A percentile compares a stretch with the other conserved stretches of the same genome.
These are phyloP conservation scores for Isoetes taiwanensis DNA, from an alignment of 75 land plant species.

Conservation along the genomic window DNA sequence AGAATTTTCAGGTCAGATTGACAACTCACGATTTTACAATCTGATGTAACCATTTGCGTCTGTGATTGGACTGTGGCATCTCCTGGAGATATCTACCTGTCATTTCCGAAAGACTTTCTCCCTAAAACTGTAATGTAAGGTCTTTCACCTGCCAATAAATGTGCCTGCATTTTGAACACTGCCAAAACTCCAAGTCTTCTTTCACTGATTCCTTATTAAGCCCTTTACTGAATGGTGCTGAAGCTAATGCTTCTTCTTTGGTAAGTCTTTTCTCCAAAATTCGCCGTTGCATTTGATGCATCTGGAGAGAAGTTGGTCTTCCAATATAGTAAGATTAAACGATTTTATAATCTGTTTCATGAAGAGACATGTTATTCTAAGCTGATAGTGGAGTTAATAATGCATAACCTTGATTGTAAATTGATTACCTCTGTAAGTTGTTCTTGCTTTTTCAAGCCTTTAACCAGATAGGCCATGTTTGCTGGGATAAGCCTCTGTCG, in stretches of 20 bases:
- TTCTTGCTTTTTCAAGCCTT: neutral
- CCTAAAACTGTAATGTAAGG: no score
- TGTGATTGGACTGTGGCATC: no score
- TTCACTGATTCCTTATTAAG: neutral
- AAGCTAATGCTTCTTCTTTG: neutral
- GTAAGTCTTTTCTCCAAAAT: neutral
- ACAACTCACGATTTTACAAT: no score
- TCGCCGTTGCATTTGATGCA: slow-evolving; percentile 4
- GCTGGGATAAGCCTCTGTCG: slow-evolving; percentile 1
- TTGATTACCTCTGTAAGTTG: slow-evolving; percentile 1
- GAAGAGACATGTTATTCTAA: neutral
- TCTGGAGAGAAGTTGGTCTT: slow-evolving; percentile 1
- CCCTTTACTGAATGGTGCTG: neutral
- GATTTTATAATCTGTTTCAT: neutral
- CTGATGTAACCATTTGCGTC: no score
- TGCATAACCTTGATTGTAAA: neutral
- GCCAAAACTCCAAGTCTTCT: neutral
- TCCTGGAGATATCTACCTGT: no score
- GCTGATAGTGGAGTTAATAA: neutral
- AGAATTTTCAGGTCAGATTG: no score
- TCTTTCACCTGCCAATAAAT: slow-evolving; percentile 4
- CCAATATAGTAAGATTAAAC: neutral
- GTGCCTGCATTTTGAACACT: slow-evolving; percentile 4
- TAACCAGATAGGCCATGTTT: neutral
- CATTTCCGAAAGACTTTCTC: no score